Evolutionary conservation across 768 basidiomycete species (phyloP).

Genomic region (Agrocybe chaxingu): DNA sequence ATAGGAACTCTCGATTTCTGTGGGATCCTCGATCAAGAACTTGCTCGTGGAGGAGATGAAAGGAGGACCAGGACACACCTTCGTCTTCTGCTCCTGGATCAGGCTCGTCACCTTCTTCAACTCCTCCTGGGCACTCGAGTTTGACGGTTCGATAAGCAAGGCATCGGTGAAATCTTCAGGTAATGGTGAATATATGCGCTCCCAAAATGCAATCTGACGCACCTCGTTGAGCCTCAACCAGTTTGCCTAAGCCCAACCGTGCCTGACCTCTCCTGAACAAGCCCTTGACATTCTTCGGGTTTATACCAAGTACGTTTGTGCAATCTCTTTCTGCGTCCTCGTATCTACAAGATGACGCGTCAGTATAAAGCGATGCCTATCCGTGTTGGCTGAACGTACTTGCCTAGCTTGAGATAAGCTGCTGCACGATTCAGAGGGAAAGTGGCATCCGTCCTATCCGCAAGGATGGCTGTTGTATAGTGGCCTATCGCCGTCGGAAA

Average conservation of each 20-base stretch:
- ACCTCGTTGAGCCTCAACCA: slow-evolving; percentile 65
- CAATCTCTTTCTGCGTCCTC: slow-evolving; percentile 85
- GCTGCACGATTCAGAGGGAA: slow-evolving; percentile 87
- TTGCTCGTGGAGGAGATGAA: not conserved
- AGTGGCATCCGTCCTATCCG: slow-evolving; percentile 68
- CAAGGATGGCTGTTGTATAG: slow-evolving; percentile 78
- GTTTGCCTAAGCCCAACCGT: slow-evolving; percentile 47
- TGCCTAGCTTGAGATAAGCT: slow-evolving; percentile 91
- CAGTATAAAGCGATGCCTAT: not conserved
- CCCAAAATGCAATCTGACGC: not conserved
- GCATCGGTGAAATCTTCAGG: slow-evolving; percentile 58
- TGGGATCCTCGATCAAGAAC: not conserved
- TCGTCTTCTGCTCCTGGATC: slow-evolving; percentile 33
- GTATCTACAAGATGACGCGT: slow-evolving; percentile 40
- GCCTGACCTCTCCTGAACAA: slow-evolving; percentile 80
- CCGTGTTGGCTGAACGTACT: slow-evolving; percentile 56
- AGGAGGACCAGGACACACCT: slow-evolving; percentile 19
- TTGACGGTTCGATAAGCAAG: slow-evolving; percentile 59
- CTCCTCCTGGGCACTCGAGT: slow-evolving; percentile 62
- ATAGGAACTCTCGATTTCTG: slow-evolving; percentile 27
- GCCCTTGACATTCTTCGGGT: slow-evolving; percentile 68
- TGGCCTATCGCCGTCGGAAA: slow-evolving; percentile 80
- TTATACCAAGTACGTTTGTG: slow-evolving; percentile 54
- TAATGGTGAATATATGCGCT: not conserved
- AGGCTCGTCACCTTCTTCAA: slow-evolving; percentile 45